These are phyloP conservation scores for Bimuria novae-zelandiae DNA, from an alignment of 2,329 filamentous ascomycete genomes.

Conservation along the genomic window DNA sequence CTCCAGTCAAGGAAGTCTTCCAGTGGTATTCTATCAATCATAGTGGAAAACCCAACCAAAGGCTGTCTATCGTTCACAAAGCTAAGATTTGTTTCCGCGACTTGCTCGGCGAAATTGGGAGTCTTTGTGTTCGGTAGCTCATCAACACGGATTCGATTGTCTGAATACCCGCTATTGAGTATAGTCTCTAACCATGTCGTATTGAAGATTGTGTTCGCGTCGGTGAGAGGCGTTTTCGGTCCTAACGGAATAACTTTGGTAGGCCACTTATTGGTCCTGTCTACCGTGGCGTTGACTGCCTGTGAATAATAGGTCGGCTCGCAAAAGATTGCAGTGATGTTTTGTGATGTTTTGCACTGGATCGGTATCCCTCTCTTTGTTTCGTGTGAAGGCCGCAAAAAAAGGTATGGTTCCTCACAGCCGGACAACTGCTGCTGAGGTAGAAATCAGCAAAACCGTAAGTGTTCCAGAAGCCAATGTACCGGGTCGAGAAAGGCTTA, in stretches of 20 bases:
- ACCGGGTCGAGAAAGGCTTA: constrained; percentile 42
- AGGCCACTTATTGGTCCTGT: constrained; percentile 6
- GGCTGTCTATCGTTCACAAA: constrained; percentile 8
- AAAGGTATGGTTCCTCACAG: constrained; percentile 42
- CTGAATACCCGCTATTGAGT: constrained; percentile 10
- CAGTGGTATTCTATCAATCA: constrained; percentile 23
- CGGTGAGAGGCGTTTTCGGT: constrained; percentile 27
- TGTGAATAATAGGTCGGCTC: constrained; percentile 52
- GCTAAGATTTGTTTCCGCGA: constrained; percentile 17
- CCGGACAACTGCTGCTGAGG: constrained; percentile 39
- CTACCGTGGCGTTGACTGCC: constrained; percentile 49
- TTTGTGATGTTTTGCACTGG: constrained; percentile 23
- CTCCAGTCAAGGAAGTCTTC: constrained; percentile 43
- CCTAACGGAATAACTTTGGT: constrained; percentile 20
- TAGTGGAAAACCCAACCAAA: constrained; percentile 49
- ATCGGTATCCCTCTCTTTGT: constrained; percentile 18
- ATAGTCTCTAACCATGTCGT: constrained; percentile 44
- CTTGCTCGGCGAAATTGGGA: constrained; percentile 18
- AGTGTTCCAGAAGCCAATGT: constrained; percentile 50
- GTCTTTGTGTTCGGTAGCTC: constrained; percentile 9
- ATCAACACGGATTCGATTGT: constrained; percentile 8
- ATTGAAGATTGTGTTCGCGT: constrained; percentile 41
- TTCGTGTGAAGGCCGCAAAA: constrained; percentile 21
- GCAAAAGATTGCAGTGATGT: constrained; percentile 31
- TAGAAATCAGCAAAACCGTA: constrained; percentile 41